A percentile compares a stretch with the other conserved stretches of the same genome.
phyloP scores from a whole-genome alignment of 192 early-diverging fungal species.

The Haplosporangium gracile region DNA sequence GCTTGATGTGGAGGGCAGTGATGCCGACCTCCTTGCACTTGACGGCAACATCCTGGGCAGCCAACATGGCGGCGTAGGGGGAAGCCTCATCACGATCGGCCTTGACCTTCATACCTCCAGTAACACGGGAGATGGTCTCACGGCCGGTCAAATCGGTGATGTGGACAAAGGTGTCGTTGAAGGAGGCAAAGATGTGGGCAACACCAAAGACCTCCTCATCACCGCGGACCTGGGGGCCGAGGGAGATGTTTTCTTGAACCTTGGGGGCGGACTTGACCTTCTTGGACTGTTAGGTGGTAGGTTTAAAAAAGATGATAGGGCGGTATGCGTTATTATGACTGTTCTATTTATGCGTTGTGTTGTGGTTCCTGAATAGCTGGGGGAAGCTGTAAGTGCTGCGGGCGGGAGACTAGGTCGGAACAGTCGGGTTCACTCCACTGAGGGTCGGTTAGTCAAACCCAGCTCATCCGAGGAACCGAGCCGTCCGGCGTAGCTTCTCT shows the following conservation, averaged over 20 bases:
- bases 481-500: not conserved
- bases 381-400: not conserved
- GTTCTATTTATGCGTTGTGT: not conserved
- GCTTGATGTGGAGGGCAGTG: conserved; percentile 98
- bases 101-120: conserved; percentile 99
- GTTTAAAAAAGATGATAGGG: not conserved
- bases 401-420: too few species aligned
- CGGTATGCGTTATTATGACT: not conserved
- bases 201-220: conserved; percentile 99
- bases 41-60: conserved; percentile 97
- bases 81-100: conserved; percentile 99
- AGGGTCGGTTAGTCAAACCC: too few species aligned
- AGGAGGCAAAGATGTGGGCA: conserved; percentile 99
- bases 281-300: conserved; percentile 59
- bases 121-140: conserved; percentile 99
- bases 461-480: not conserved
- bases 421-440: too few species aligned
- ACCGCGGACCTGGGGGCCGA: conserved; percentile 97
- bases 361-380: not conserved
- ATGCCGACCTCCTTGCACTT: conserved; percentile 99
- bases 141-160: conserved; percentile 99
- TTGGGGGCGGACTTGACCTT: conserved; percentile 83
- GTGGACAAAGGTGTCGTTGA: conserved; percentile 99
- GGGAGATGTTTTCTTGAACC: conserved; percentile 90
- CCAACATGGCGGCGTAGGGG: conserved; percentile 99